Evolutionary conservation across 306 rosid genomes (phyloP), one percentile per base, ranked within the genome.

Genomic region (Vachellia pachyceras): DNA sequence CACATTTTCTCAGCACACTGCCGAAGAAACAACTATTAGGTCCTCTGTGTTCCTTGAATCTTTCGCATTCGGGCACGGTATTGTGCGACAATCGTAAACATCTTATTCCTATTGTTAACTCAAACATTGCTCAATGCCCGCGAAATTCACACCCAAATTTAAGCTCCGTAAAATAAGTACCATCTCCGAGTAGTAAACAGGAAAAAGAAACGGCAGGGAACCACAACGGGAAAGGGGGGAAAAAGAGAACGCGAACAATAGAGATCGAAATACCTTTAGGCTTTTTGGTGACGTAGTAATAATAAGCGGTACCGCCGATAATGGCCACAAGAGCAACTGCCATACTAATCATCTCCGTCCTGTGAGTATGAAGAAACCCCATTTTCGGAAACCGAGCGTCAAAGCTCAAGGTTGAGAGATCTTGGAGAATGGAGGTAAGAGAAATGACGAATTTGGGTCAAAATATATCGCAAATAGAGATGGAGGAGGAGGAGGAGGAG

Each of bases 261-360:
- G 41, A 6, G 45, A 36, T 67, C 17, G 36, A 41, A 42, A 35
- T 25, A 36, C 25, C 74, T 88, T 84, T 89, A 2, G 88, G 85
- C 82, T 87, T 91, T 60, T 86, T 91, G 89, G 82, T 74, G 87
- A 89, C 69, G 72, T 86, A 89, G 81, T 77, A 89, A 76, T 84
- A 91, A 87, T 86, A 89, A 63, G 91, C 90, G 57, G 93, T 84
- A 29, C 84, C 91, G 41, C 83, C 89, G 36, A 87, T 82, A 72
- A 91, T 50, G 69, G 93, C 91, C 25, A 81, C 87, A 4, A 86
- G 82, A 75, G 93, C 93, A 10, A 86, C 73, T 11, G 87, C 84
- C 25, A 87, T 55, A 87, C 87, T 82, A 46, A 89, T 76, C 87
- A 79, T 85, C 80, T 89, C 93, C 0, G 80, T 77, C 63, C 88